Conservation (phyloP, 352 stramenopile species). For the Labyrinthula sp. region DNA sequence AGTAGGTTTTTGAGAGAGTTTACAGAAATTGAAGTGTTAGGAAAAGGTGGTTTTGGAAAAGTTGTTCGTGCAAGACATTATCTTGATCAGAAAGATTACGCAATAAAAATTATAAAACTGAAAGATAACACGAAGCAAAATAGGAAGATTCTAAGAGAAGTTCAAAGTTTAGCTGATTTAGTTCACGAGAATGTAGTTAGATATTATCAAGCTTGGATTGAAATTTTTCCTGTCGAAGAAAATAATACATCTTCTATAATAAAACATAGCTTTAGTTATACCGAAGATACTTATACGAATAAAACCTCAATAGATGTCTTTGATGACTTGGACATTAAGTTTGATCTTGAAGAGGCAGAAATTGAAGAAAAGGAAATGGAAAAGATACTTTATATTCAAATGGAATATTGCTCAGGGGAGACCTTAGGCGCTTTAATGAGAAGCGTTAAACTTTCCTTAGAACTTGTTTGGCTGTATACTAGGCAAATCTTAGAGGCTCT, state of each 20-base stretch:
- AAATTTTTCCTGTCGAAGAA: conserved; percentile 13
- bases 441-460: conserved; percentile 62
- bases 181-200: conserved; percentile 82
- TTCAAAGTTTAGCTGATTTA: conserved; percentile 83
- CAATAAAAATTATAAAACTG: conserved; percentile 60
- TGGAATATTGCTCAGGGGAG: conserved; percentile 79
- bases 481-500: conserved; percentile 79
- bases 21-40: conserved; percentile 49
- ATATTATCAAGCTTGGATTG: conserved; percentile 49
- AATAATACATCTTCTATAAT: too few species aligned
- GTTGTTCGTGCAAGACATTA: conserved; percentile 75
- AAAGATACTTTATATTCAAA: conserved; percentile 71
- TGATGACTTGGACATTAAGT: too few species aligned
- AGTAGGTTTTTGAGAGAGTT: conserved; percentile 46
- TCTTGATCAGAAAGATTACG: conserved; percentile 68
- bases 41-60: conserved; percentile 71
- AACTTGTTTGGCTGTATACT: conserved; percentile 75
- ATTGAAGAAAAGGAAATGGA: conserved; percentile 31
- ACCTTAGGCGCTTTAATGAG: too few species aligned
- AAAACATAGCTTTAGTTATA: too few species aligned
- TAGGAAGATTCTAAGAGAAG: conserved; percentile 75
- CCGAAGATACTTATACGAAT: too few species aligned
- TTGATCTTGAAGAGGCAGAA: too few species aligned
- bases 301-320: too few species aligned
- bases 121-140: conserved; percentile 41